Evolutionary conservation across 192 early-diverging fungal genomes (phyloP), one percentile per base, ranked within the genome.

Genomic region (Coemansia sp.): DNA sequence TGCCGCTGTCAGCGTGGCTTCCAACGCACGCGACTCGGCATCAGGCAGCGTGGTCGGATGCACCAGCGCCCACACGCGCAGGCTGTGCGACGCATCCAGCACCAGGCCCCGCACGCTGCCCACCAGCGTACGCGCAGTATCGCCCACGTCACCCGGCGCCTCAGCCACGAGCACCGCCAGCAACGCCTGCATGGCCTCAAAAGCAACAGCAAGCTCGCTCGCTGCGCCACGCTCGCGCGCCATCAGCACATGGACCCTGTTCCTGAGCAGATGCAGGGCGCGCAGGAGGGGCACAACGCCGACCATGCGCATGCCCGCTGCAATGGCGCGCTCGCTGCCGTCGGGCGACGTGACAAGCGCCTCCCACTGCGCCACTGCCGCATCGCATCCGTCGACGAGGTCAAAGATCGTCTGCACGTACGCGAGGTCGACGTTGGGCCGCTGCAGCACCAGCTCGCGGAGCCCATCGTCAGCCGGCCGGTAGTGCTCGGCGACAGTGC

Each of bases 161-260:
- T 40, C 39, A 1, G 21, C 9, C 0, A 10, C 31, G 33, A 69
- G 34, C 36, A 4, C 44, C 2, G 24, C 34, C 14, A 81, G 61
- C 31, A 35, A 53, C 2, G 9, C 24, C 61, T 76, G 79, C 54
- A 67, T 67, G n/a, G 21, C 39, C 51, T 77, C 79, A n/a, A 82
- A 70, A 6, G 74, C 79, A 44, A 82, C 79, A 1, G 79, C 79
- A 16, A 77, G 65, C 45, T 70, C 75, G 41, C 79, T 82, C 14
- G 59, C 39, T 16, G 42, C 67, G n/a, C 45, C 70, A 0, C 57
- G 33, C 21, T 66, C 72, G 8, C 19, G n/a, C 8, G 62, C 45
- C 8, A 80, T 41, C 34, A 81, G 60, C 21, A 6, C 16, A 27
- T 73, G 57, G 9, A 77, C 53, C n/a, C 66, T 64, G n/a, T 13